Conservation (phyloP, 1,284 basidiomycete genomes). For the Schizophyllum commune region DNA sequence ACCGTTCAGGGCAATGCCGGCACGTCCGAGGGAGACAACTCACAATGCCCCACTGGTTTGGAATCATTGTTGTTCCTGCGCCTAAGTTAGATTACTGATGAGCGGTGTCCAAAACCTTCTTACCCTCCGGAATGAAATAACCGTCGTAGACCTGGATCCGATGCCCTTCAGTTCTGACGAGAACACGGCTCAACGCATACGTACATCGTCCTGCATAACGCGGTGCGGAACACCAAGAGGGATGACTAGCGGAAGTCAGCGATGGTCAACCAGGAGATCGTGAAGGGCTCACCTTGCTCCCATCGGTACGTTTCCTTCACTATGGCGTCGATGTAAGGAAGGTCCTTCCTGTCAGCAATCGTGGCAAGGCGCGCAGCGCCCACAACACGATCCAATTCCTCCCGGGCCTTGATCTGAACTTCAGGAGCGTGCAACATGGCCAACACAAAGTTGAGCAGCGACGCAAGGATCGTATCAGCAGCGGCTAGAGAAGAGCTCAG, state of each 20-base stretch:
- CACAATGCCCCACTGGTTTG: conserved; percentile 15
- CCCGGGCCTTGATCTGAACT: conserved; percentile 29
- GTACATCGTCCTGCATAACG: conserved; percentile 15
- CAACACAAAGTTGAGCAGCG: conserved; percentile 12
- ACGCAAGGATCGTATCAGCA: conserved; percentile 7
- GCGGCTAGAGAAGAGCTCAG: background rate
- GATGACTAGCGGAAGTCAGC: background rate
- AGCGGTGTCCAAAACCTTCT: background rate
- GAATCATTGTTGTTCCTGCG: conserved; percentile 13
- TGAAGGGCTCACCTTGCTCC: background rate
- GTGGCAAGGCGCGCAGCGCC: conserved; percentile 35
- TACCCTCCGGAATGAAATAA: conserved; percentile 13
- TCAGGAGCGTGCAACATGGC: conserved; percentile 15
- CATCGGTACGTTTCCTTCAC: conserved; percentile 8
- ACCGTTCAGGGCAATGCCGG: background rate
- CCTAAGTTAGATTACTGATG: background rate
- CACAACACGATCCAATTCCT: conserved; percentile 36
- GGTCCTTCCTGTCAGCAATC: conserved; percentile 29
- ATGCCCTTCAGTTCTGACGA: background rate
- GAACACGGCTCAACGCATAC: background rate
- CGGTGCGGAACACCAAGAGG: conserved; percentile 16
- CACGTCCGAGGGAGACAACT: background rate
- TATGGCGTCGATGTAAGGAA: conserved; percentile 33
- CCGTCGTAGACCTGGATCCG: conserved; percentile 1
- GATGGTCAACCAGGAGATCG: background rate